Percentiles rank a stretch among this genome's conserved stretches.
Evolutionary conservation across 345 rosid genomes (phyloP).

Genomic region (Salix koriyanagi): DNA sequence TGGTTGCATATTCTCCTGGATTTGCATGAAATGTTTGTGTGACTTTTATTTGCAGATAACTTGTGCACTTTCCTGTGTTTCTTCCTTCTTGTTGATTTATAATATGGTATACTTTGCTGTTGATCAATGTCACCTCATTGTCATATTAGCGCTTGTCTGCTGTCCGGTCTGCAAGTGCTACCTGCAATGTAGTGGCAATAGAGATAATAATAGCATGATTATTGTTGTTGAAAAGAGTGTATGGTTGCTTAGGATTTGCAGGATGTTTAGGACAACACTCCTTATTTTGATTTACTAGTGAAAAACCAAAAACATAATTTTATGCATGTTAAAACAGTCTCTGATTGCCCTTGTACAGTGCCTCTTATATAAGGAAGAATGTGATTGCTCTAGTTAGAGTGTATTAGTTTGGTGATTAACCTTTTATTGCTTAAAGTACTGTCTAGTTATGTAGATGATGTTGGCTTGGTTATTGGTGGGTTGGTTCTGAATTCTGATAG

Average conservation of each 20-base stretch:
- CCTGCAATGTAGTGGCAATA: not conserved
- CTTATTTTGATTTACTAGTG: not conserved
- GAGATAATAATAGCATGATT: not conserved
- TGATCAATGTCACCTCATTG: not conserved
- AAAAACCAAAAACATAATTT: not conserved
- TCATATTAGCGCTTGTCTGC: not conserved
- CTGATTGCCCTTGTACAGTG: not conserved
- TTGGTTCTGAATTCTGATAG: not conserved
- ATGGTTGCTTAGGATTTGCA: not conserved
- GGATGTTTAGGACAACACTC: not conserved
- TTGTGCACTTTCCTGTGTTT: not conserved
- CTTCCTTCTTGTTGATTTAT: not conserved
- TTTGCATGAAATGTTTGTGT: not conserved
- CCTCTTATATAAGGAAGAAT: no score
- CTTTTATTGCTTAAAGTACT: not conserved
- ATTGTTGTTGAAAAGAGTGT: not conserved
- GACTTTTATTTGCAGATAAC: not conserved
- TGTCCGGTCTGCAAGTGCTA: not conserved
- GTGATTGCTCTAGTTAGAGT: not conserved
- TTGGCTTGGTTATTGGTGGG: not conserved
- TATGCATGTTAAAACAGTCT: not conserved
- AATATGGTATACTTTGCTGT: not conserved
- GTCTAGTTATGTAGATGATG: not conserved
- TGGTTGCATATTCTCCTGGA: conserved; percentile 4
- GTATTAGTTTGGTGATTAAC: not conserved